These are phyloP conservation scores for Scenedesmus sp. DNA, from an alignment of 163 green algal genomes.

Conservation along the genomic window DNA sequence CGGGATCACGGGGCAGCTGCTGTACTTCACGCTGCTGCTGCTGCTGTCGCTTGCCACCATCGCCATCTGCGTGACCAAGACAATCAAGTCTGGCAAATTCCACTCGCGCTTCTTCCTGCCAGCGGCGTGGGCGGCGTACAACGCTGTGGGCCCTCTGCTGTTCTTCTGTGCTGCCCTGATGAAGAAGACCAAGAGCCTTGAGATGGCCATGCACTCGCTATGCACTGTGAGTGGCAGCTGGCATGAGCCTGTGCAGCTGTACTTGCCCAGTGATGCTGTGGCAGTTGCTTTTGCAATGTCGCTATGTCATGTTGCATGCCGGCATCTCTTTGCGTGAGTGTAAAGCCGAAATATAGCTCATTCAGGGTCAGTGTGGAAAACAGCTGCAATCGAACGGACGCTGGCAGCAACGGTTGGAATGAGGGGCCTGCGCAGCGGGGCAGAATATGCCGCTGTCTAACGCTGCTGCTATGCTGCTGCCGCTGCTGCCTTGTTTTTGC, in stretches of 20 bases:
- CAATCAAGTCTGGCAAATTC: neutral
- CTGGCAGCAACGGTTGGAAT: too few species aligned
- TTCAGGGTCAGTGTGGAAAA: too few species aligned
- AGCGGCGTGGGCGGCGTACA: constrained; percentile 28
- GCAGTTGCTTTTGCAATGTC: neutral
- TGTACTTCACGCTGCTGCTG: constrained; percentile 27
- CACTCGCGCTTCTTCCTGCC: constrained; percentile 26
- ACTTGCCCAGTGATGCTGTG: neutral
- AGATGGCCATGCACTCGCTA: constrained; percentile 25
- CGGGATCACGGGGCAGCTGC: constrained; percentile 4
- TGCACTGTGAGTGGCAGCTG: constrained; percentile 3
- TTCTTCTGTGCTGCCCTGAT: constrained; percentile 19
- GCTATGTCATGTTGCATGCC: too few species aligned
- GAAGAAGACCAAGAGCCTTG: constrained; percentile 27
- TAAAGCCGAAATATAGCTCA: too few species aligned
- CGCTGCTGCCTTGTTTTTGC: neutral
- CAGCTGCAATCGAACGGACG: too few species aligned
- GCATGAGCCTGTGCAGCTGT: neutral
- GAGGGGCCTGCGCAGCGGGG: neutral
- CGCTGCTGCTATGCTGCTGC: neutral
- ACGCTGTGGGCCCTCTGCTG: constrained; percentile 33
- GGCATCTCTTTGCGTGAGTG: too few species aligned
- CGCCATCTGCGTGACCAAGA: constrained; percentile 11
- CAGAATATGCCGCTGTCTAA: too few species aligned
- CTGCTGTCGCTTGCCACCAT: constrained; percentile 14